Percentiles rank a stretch among this genome's conserved stretches.
Conservation (phyloP, 495 filamentous ascomycete species). For the Aspergillus heteromorphus region DNA sequence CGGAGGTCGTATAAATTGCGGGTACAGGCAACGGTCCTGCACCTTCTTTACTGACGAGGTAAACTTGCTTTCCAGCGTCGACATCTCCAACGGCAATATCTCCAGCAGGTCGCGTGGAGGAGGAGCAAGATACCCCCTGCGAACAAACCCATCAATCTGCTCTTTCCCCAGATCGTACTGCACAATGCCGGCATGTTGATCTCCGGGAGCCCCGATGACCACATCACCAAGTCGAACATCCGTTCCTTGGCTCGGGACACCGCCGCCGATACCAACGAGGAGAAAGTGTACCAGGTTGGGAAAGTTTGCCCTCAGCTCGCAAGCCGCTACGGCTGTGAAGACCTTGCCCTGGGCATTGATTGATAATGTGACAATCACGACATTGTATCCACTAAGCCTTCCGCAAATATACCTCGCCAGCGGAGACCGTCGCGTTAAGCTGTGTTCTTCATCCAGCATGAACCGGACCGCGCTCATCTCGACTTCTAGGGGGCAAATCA, state of each 20-base stretch:
- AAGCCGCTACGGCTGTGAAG: constrained; percentile 2
- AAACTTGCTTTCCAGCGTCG: too few relatives aligned
- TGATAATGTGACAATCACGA: constrained; percentile 11
- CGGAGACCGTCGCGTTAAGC: neutral
- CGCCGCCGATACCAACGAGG: constrained; percentile 40
- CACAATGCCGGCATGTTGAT: constrained; percentile 6
- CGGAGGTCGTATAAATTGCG: constrained; percentile 13
- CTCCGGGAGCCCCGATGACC: constrained; percentile 18
- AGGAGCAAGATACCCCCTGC: constrained; percentile 19
- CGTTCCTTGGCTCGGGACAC: constrained; percentile 13
- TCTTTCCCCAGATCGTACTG: constrained; percentile 21
- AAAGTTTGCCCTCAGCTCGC: neutral
- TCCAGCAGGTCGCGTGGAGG: constrained; percentile 12
- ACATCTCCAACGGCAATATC: too few relatives aligned
- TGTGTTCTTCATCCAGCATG: constrained; percentile 10
- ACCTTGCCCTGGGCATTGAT: neutral
- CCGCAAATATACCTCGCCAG: neutral
- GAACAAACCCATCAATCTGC: constrained; percentile 6
- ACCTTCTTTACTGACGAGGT: too few relatives aligned
- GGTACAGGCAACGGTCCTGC: neutral
- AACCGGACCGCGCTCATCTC: constrained; percentile 8
- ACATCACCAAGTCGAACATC: constrained; percentile 31
- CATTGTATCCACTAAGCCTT: constrained; percentile 4
- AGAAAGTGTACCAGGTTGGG: neutral
- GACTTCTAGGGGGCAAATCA: constrained; percentile 8